phyloP scores from a whole-genome alignment of 78 protist species.

The Fonticula alba region DNA sequence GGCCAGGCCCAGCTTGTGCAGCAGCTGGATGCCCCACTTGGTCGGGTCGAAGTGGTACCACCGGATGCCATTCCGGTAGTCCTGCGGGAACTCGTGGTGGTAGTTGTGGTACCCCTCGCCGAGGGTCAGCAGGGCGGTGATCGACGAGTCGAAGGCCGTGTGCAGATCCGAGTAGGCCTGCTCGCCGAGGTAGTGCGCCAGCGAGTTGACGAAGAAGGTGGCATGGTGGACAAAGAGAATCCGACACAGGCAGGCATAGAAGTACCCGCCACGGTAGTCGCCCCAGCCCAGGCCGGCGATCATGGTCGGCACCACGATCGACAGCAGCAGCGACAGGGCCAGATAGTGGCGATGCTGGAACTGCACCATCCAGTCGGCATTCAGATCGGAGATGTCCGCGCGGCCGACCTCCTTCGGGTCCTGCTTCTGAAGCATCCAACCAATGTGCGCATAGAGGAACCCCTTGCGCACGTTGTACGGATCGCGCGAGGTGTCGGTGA shows the following conservation, averaged over 20 bases:
- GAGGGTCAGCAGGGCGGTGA: conserved; percentile 48
- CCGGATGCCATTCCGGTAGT: conserved; percentile 60
- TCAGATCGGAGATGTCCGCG: conserved; percentile 33
- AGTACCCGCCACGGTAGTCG: conserved; percentile 46
- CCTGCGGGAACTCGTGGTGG: conserved; percentile 68
- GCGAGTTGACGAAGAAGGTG: conserved; percentile 57
- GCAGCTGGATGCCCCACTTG: conserved; percentile 47
- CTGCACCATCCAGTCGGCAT: conserved; percentile 15
- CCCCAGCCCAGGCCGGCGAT: conserved; percentile 38
- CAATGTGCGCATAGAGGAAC: conserved; percentile 55
- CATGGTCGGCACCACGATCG: conserved; percentile 30
- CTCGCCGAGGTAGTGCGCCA: conserved; percentile 66
- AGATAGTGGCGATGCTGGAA: conserved; percentile 48
- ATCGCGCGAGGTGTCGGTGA: conserved; percentile 58
- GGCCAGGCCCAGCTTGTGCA: conserved; percentile 29
- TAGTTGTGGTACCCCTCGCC: conserved; percentile 83
- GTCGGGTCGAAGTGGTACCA: conserved; percentile 54
- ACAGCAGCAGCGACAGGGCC: conserved; percentile 17
- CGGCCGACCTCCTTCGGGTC: conserved; percentile 14
- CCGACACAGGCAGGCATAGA: conserved; percentile 30
- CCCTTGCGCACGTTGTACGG: conserved; percentile 48
- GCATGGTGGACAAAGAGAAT: conserved; percentile 51
- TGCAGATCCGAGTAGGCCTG: conserved; percentile 33
- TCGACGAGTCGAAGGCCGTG: conserved; percentile 35
- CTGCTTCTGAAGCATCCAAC: conserved; percentile 62